Evolutionary conservation across 1,139 yeast species (phyloP).

Genomic region (Spathaspora sp.): DNA sequence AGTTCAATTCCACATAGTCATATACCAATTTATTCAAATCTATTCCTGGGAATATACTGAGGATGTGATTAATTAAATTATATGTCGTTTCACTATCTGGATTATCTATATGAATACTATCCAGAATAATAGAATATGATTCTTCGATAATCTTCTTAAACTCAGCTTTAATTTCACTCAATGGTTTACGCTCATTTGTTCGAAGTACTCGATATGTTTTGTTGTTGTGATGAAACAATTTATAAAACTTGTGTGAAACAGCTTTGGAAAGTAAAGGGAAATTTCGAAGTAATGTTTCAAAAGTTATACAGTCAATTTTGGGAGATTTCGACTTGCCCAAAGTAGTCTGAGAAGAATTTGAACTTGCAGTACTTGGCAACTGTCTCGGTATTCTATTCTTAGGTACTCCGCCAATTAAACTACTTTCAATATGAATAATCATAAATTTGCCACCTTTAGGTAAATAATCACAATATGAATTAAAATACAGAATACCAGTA

Average conservation of each 20-base stretch:
- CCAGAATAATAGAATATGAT: constrained; percentile 41
- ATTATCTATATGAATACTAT: constrained; percentile 36
- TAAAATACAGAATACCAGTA: constrained; percentile 40
- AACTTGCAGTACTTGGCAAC: not conserved
- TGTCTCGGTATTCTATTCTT: constrained; percentile 6
- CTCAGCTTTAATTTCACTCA: constrained; percentile 29
- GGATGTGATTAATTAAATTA: constrained; percentile 30
- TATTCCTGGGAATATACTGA: constrained; percentile 40
- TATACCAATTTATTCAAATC: constrained; percentile 59
- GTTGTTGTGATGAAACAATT: constrained; percentile 46
- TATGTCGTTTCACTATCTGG: constrained; percentile 39
- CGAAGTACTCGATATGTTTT: constrained; percentile 32
- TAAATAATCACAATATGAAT: constrained; percentile 47
- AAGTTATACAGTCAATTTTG: constrained; percentile 23
- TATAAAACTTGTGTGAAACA: constrained; percentile 47
- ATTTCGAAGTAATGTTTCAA: constrained; percentile 46
- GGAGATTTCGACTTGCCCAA: not conserved
- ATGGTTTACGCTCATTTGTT: constrained; percentile 27
- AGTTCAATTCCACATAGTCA: constrained; percentile 66
- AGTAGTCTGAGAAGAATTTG: not conserved
- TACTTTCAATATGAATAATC: constrained; percentile 51
- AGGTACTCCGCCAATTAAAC: constrained; percentile 41
- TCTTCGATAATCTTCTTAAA: constrained; percentile 37
- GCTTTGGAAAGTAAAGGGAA: constrained; percentile 48
- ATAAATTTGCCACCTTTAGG: constrained; percentile 51